Evolutionary conservation across 2,329 filamentous ascomycete species (phyloP), one percentile per base, ranked within the genome.

Genomic region (Penicillium glabrum): DNA sequence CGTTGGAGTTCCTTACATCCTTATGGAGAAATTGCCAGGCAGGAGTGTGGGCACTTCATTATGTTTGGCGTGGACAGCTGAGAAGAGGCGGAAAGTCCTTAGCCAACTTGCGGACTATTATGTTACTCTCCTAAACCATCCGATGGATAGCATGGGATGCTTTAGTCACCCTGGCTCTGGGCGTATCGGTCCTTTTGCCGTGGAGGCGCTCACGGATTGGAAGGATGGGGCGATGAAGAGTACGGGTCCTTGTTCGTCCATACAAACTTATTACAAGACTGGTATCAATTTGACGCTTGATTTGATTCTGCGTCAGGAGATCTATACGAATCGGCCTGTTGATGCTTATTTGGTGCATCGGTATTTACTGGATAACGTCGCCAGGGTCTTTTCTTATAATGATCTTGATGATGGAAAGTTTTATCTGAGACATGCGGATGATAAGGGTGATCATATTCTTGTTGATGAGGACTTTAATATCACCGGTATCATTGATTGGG

Each of bases 21-120:
- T 79, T 8, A 76, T 78, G 69, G 73, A 79, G 41, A 80, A 78
- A 57, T 53, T 80, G 27, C 67, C 69, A 6, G 75, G 76, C 8
- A 74, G 62, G 31, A 71, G 74, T 29, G 58, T 79, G n/a, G 62
- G 64, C 35, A 78, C 72, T 73, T 61, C 66, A n/a, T 29, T 67
- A 46, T 60, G 73, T n/a, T 19, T 41, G 16, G 33, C 47, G 7
- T 50, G 33, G 33, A 70, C 64, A 43, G 45, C 56, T 27, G 50
- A 74, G 31, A 74, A 78, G 52, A 72, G 57, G n/a, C 48, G 31
- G 21, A 76, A 71, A 47, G 64, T 79, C 1, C 74, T 76, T 64
- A 47, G 53, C 5, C 74, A 79, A 49, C 63, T 79, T 23, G 73
- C 71, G 0, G 72, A 79, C 58, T 68, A 72, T 7, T 76, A 73